phyloP scores from a whole-genome alignment of 2,329 filamentous ascomycete species.

The Paracamarosporium sp. region DNA sequence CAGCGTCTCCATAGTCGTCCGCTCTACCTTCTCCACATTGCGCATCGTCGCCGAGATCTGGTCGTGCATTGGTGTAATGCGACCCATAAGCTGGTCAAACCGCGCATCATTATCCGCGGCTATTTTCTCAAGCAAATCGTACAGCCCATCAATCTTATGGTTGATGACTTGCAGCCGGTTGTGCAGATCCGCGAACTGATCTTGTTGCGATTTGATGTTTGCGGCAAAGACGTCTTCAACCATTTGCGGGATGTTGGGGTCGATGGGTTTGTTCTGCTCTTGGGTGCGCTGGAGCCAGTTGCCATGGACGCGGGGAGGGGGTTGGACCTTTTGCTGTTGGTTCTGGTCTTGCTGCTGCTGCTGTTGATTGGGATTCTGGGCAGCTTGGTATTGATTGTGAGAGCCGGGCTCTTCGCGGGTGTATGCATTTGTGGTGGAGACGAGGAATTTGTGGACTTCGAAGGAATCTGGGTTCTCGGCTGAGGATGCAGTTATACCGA shows the following conservation, averaged over 20 bases:
- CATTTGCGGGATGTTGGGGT: slow-evolving; percentile 42
- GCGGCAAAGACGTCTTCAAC: slow-evolving; percentile 53
- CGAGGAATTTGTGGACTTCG: slow-evolving; percentile 86
- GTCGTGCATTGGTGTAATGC: slow-evolving; percentile 39
- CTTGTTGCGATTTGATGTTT: slow-evolving; percentile 52
- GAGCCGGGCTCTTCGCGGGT: slow-evolving; percentile 41
- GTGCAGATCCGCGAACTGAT: slow-evolving; percentile 84
- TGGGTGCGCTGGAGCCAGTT: slow-evolving; percentile 26
- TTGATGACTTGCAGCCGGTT: slow-evolving; percentile 78
- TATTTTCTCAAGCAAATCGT: slow-evolving; percentile 62
- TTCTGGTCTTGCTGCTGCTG: slow-evolving; percentile 31
- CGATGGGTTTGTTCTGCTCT: slow-evolving; percentile 31
- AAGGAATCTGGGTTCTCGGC: slow-evolving; percentile 94
- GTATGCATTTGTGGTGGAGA: slow-evolving; percentile 61
- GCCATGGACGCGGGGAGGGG: slow-evolving; percentile 12
- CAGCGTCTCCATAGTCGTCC: slow-evolving; percentile 57
- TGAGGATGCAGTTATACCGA: slow-evolving; percentile 86
- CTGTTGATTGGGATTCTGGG: slow-evolving; percentile 21
- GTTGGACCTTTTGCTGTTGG: slow-evolving; percentile 24
- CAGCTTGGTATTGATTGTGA: slow-evolving; percentile 41
- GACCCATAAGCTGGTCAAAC: slow-evolving; percentile 59
- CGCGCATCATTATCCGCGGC: slow-evolving; percentile 62
- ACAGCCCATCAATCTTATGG: slow-evolving; percentile 71
- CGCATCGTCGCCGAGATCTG: slow-evolving; percentile 48
- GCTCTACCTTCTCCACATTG: slow-evolving; percentile 62